Percentiles rank a stretch among this genome's conserved stretches.
phyloP scores from a whole-genome alignment of 805 yeast species.

The Grigorovia yakushimaensis region DNA sequence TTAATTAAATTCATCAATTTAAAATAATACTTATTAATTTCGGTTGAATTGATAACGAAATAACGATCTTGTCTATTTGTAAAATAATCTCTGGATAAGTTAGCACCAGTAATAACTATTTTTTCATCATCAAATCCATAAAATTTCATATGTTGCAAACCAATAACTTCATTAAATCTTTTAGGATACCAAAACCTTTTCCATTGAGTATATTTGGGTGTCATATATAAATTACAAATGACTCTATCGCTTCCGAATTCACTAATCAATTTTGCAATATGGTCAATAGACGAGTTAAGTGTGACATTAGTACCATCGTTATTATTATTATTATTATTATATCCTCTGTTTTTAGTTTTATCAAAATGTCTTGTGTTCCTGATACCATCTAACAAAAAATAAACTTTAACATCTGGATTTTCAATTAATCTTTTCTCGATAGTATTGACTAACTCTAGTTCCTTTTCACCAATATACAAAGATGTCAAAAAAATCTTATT shows the following conservation, averaged over 20 bases:
- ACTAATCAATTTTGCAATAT: slow-evolving; percentile 56
- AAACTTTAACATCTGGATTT: slow-evolving; percentile 57
- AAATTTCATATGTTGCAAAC: slow-evolving; percentile 94
- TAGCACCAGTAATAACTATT: slow-evolving; percentile 82
- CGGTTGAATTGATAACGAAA: slow-evolving; percentile 51
- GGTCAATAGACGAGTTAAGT: slow-evolving; percentile 56
- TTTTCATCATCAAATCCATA: slow-evolving; percentile 95
- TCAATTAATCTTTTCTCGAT: slow-evolving; percentile 47
- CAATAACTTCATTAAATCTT: slow-evolving; percentile 81
- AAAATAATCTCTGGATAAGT: slow-evolving; percentile 83
- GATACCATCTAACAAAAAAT: slow-evolving; percentile 74
- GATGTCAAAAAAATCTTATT: slow-evolving; percentile 71
- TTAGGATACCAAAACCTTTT: slow-evolving; percentile 60
- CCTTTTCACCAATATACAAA: slow-evolving; percentile 75
- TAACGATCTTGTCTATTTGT: slow-evolving; percentile 93
- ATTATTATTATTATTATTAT: not conserved
- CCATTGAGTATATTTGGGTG: slow-evolving; percentile 73
- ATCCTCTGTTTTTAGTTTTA: slow-evolving; percentile 12
- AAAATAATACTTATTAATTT: slow-evolving; percentile 62
- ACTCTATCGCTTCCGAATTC: slow-evolving; percentile 58
- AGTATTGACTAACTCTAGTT: slow-evolving; percentile 61
- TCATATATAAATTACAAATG: slow-evolving; percentile 75
- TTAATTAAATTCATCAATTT: slow-evolving; percentile 58
- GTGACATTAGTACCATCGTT: not conserved
- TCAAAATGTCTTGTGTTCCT: slow-evolving; percentile 94